These are phyloP conservation scores for Solanum verrucosum DNA, from an alignment of 257 asterid genomes.

Conservation along the genomic window DNA sequence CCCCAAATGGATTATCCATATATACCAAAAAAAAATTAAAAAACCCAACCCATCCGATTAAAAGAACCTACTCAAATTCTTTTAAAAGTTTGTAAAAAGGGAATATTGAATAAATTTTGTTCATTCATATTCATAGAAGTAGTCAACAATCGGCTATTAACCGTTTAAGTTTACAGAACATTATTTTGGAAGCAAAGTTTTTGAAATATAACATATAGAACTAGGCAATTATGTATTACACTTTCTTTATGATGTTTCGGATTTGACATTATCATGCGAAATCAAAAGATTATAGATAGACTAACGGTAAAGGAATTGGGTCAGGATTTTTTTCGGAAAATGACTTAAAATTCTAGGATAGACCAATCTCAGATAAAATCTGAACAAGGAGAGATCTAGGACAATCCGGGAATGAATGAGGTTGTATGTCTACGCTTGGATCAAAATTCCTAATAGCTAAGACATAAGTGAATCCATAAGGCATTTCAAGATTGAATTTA, in stretches of 20 bases:
- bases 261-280: background rate
- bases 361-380: background rate
- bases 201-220: background rate
- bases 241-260: background rate
- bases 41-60: background rate
- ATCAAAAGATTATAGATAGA: background rate
- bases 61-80: background rate
- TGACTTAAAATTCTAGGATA: background rate
- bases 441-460: background rate
- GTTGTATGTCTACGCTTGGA: background rate
- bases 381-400: background rate
- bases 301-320: background rate
- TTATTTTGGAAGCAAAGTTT: background rate
- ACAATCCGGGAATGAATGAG: background rate
- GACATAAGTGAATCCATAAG: background rate
- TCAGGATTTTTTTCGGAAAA: background rate
- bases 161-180: background rate
- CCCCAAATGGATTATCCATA: background rate
- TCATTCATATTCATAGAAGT: background rate
- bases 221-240: background rate
- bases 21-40: background rate
- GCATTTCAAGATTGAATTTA: background rate
- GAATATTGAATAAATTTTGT: background rate
- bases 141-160: background rate
- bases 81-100: background rate